phyloP scores from a whole-genome alignment of 2,329 filamentous ascomycete species.

The Fusarium acutatum region DNA sequence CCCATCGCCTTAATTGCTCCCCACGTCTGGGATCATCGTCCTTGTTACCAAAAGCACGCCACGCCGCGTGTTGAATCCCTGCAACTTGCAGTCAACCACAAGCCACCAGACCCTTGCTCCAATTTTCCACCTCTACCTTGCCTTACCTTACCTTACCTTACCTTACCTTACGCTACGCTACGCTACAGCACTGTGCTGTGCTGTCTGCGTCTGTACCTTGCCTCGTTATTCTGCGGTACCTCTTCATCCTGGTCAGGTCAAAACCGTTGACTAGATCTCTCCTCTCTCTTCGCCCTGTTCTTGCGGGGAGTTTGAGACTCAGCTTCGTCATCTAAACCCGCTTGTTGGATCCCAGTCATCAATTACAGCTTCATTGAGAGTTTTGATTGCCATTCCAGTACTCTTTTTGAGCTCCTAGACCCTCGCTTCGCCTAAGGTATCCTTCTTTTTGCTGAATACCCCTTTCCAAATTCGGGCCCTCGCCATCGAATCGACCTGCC shows the following conservation, averaged over 20 bases:
- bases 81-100: slow-evolving; percentile 34
- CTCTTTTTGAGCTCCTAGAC: slow-evolving; percentile 9
- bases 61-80: slow-evolving; percentile 37
- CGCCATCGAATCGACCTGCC: slow-evolving; percentile 16
- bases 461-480: slow-evolving; percentile 22
- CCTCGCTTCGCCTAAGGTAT: slow-evolving; percentile 1
- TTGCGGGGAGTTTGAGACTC: slow-evolving; percentile 41
- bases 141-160: slow-evolving; percentile 10
- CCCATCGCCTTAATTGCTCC: slow-evolving; percentile 22
- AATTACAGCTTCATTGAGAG: slow-evolving; percentile 10
- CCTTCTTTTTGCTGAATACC: slow-evolving; percentile 4
- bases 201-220: background rate
- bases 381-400: background rate
- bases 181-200: slow-evolving; percentile 2
- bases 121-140: slow-evolving; percentile 34
- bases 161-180: no score
- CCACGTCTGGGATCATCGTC: slow-evolving; percentile 17
- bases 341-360: slow-evolving; percentile 25
- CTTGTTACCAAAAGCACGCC: slow-evolving; percentile 36
- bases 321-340: slow-evolving; percentile 39
- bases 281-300: slow-evolving; percentile 39
- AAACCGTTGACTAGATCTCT: slow-evolving; percentile 37
- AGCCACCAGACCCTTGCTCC: slow-evolving; percentile 40
- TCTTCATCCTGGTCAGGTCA: slow-evolving; percentile 23
- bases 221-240: slow-evolving; percentile 10